phyloP scores from a whole-genome alignment of 495 filamentous ascomycete species.

The Geoglossum glabrum region DNA sequence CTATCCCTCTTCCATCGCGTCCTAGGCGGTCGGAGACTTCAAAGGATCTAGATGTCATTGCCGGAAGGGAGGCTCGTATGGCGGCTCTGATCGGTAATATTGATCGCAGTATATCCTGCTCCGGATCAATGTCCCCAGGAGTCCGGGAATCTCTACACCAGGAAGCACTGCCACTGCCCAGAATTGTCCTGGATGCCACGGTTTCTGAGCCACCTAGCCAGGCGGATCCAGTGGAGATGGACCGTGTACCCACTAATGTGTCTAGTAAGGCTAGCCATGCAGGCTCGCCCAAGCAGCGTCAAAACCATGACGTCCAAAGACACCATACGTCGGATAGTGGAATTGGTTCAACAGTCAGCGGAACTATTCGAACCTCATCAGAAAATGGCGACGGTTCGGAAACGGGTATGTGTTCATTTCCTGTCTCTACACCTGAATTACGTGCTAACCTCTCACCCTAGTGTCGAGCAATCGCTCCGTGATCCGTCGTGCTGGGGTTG shows the following conservation, averaged over 20 bases:
- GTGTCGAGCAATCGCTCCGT: not conserved
- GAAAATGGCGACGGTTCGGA: conserved; percentile 5
- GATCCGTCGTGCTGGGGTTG: not conserved
- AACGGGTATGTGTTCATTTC: conserved; percentile 12
- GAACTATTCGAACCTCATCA: conserved; percentile 11
- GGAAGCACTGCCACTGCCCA: conserved; percentile 13
- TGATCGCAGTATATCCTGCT: conserved; percentile 20
- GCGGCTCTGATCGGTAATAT: conserved; percentile 24
- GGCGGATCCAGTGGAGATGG: not conserved
- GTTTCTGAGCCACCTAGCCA: conserved; percentile 2
- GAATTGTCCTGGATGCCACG: conserved; percentile 3
- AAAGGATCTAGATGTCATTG: conserved; percentile 22
- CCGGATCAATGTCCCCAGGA: conserved; percentile 14
- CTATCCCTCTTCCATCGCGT: conserved; percentile 24
- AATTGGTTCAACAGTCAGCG: conserved; percentile 34
- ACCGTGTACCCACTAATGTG: not conserved
- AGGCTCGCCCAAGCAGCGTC: conserved; percentile 1
- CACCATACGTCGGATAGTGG: conserved; percentile 30
- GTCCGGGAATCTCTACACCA: conserved; percentile 11
- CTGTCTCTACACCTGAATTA: conserved; percentile 6
- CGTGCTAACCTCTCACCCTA: not conserved
- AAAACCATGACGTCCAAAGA: conserved; percentile 12
- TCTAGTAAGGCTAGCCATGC: not conserved
- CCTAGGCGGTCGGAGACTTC: conserved; percentile 31
- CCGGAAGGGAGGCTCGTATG: conserved; percentile 28